These are phyloP conservation scores for Nematocida homosporus DNA, from an alignment of 371 early-diverging fungal genomes.

Conservation along the genomic window DNA sequence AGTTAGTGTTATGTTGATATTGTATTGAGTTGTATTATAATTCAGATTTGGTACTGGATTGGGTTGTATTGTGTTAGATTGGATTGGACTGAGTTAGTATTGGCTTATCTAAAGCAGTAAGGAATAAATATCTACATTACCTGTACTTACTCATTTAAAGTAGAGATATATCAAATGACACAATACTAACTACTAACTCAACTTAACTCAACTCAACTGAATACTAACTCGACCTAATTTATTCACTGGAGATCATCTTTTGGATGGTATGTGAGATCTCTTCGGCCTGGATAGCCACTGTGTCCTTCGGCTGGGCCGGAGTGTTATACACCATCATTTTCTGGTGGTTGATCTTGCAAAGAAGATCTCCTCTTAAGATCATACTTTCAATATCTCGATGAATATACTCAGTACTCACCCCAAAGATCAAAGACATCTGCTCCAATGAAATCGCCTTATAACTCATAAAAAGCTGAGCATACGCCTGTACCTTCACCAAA, in stretches of 20 bases:
- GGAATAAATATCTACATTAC: background rate
- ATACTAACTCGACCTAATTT: too few species aligned
- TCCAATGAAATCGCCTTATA: constrained; percentile 86
- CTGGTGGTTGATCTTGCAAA: constrained; percentile 83
- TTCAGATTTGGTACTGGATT: too few species aligned
- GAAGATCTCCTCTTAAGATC: constrained; percentile 86
- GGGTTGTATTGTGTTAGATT: too few species aligned
- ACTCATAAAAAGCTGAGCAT: constrained; percentile 89
- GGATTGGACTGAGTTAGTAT: too few species aligned
- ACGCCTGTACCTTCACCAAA: constrained; percentile 92
- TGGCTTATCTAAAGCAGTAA: background rate
- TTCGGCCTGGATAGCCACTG: constrained; percentile 16
- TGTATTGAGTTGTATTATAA: too few species aligned
- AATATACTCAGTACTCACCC: constrained; percentile 75
- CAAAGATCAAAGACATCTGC: constrained; percentile 90
- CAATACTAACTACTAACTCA: too few species aligned
- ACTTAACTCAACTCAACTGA: too few species aligned
- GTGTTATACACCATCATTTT: constrained; percentile 52
- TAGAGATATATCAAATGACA: background rate
- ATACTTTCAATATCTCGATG: constrained; percentile 82
- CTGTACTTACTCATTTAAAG: background rate
- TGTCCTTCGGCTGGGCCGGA: background rate
- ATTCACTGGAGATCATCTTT: constrained; percentile 28
- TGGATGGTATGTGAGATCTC: constrained; percentile 40
- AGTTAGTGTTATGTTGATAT: too few species aligned